Evolutionary conservation across 805 yeast species (phyloP), one percentile per base, ranked within the genome.

Genomic region (Schizosaccharomyces osmophilus): DNA sequence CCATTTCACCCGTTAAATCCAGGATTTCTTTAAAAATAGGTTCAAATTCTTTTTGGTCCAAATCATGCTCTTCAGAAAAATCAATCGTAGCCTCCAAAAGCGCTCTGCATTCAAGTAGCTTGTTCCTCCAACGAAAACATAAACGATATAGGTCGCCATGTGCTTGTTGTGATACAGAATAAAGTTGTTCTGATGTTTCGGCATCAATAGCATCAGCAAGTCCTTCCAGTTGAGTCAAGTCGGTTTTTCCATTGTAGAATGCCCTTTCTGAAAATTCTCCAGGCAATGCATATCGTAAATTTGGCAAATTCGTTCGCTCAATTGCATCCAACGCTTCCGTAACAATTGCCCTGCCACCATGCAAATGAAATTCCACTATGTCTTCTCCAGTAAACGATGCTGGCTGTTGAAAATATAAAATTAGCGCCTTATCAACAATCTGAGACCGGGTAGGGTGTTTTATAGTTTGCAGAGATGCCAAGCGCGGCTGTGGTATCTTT

Each of bases 201-300:
- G 97, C 95, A 66, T 89, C 89, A 51, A 93, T 87, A 68, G 89
- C 73, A 59, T 85, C 95, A 61, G 88, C 77, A 8, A 93, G 82
- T 0, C 97, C 96, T 71, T 93, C 98, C 8, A 87, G 79, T 68
- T 89, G 87, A 0, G 97, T 87, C 63, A 93, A 74, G 69, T 93
- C 97, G 66, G 87, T 76, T 60, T 84, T 75, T 0, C 89, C 85
- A 69, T 89, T 90, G 62, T 83, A 78, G 68, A 89, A 93, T 0
- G 95, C 97, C 45, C 95, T 77, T 66, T 75, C 76, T 0, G 96
- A 84, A 68, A 93, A 93, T 71, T 93, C 98, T 8, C 98, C 98
- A 6, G 87, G 82, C 67, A 85, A 90, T 0, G 98, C 98, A 69
- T 84, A 82, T 61, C 97, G 69, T 15, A 90, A 19, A 36, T 26